Percentiles rank a stretch among this genome's conserved stretches.
These are phyloP conservation scores for Mortierella sp. DNA, from an alignment of 371 early-diverging fungal species.

Conservation along the genomic window DNA sequence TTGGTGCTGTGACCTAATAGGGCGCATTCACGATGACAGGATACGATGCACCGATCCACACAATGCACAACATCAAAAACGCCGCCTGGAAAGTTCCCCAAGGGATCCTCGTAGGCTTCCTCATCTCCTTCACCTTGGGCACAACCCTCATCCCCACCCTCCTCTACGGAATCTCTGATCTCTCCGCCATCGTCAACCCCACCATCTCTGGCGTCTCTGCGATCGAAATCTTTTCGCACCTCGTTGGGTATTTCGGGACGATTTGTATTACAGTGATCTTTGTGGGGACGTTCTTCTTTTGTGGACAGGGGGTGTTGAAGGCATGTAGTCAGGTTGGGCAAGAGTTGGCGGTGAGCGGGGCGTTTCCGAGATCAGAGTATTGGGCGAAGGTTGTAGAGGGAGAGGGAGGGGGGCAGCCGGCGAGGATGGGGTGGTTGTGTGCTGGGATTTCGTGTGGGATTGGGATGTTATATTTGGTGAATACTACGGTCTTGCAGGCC, in stretches of 20 bases:
- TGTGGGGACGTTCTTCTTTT: conserved; percentile 44
- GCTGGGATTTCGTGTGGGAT: conserved; percentile 19
- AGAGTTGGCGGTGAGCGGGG: conserved; percentile 31
- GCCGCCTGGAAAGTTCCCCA: conserved; percentile 33
- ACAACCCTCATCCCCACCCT: conserved; percentile 28
- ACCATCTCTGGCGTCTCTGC: conserved; percentile 24
- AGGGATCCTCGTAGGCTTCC: conserved; percentile 29
- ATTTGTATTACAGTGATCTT: conserved; percentile 29
- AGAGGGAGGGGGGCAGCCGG: conserved; percentile 27
- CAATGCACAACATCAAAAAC: conserved; percentile 24
- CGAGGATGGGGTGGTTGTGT: conserved; percentile 38
- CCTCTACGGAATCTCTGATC: conserved; percentile 29
- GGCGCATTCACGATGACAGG: conserved; percentile 38
- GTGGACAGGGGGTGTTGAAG: conserved; percentile 35
- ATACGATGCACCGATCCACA: conserved; percentile 50
- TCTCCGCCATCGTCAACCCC: conserved; percentile 27
- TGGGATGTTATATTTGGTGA: conserved; percentile 31
- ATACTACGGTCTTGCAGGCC: conserved; percentile 32
- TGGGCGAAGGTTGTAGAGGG: conserved; percentile 13
- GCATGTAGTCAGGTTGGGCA: conserved; percentile 38
- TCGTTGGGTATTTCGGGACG: conserved; percentile 26
- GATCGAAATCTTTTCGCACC: conserved; percentile 34
- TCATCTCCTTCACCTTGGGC: conserved; percentile 32
- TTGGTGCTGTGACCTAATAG: neutral
- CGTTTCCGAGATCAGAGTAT: conserved; percentile 36